Conservation (phyloP, 1,139 yeast genomes). For the Trichomonascaceae sp. region DNA sequence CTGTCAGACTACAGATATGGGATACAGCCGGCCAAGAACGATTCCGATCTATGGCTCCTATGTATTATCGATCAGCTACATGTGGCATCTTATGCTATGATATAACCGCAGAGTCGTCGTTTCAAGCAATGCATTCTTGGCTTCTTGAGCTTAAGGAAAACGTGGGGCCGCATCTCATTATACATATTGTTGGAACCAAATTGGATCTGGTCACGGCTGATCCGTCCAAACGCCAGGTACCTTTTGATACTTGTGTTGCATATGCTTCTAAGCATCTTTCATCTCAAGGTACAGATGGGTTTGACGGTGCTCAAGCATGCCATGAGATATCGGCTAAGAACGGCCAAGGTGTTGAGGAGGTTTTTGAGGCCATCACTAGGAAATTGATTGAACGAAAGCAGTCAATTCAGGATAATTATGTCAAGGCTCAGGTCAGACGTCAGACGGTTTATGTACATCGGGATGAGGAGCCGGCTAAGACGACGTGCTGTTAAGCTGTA, state of each 20-base stretch:
- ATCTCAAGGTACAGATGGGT: constrained; percentile 21
- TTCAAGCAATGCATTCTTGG: constrained; percentile 87
- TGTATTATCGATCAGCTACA: constrained; percentile 92
- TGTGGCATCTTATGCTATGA: constrained; percentile 91
- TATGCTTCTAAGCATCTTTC: constrained; percentile 31
- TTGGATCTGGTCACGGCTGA: constrained; percentile 50
- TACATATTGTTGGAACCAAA: constrained; percentile 87
- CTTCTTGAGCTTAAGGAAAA: constrained; percentile 84
- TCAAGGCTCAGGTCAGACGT: constrained; percentile 22
- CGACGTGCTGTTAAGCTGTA: constrained; percentile 21
- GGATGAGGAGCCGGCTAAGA: constrained; percentile 27
- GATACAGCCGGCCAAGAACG: constrained; percentile 95
- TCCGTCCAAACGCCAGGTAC: constrained; percentile 33
- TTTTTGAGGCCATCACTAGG: constrained; percentile 32
- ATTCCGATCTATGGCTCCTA: constrained; percentile 87
- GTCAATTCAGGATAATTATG: constrained; percentile 20
- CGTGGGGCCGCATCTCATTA: constrained; percentile 72
- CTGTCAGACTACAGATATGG: constrained; percentile 89
- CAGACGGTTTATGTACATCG: constrained; percentile 31
- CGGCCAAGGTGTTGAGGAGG: constrained; percentile 35
- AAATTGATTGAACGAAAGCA: constrained; percentile 27
- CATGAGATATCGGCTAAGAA: constrained; percentile 36
- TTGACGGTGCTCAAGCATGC: constrained; percentile 29
- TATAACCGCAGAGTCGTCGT: constrained; percentile 87
- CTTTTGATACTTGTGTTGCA: constrained; percentile 34